phyloP scores from a whole-genome alignment of 2,329 filamentous ascomycete species.

The Calonectria honghensis region DNA sequence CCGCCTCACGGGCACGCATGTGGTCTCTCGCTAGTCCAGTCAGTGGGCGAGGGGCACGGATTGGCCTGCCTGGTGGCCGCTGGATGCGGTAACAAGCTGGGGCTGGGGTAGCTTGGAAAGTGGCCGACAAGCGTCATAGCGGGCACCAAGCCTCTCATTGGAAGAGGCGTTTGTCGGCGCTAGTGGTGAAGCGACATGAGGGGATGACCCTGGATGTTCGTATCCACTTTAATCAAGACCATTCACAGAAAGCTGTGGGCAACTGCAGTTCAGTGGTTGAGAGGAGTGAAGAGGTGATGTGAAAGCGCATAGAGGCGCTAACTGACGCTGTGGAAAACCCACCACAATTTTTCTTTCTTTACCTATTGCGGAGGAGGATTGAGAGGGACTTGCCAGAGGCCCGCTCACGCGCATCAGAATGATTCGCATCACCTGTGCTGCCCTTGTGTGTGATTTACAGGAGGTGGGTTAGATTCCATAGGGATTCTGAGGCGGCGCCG shows the following conservation, averaged over 20 bases:
- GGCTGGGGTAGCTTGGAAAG: slow-evolving; percentile 38
- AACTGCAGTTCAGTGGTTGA: slow-evolving; percentile 33
- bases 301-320: slow-evolving; percentile 41
- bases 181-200: slow-evolving; percentile 37
- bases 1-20: slow-evolving; percentile 36
- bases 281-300: slow-evolving; percentile 25
- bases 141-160: slow-evolving; percentile 47
- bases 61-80: slow-evolving; percentile 34
- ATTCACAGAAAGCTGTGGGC: slow-evolving; percentile 41
- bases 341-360: background rate
- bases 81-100: slow-evolving; percentile 49
- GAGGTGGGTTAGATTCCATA: slow-evolving; percentile 13
- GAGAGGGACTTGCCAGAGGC: background rate
- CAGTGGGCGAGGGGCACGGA: slow-evolving; percentile 36
- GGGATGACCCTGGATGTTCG: slow-evolving; percentile 42
- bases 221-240: slow-evolving; percentile 49
- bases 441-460: slow-evolving; percentile 13
- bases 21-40: slow-evolving; percentile 37
- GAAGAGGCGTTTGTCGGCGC: slow-evolving; percentile 39
- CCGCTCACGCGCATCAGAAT: slow-evolving; percentile 13
- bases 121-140: slow-evolving; percentile 32
- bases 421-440: slow-evolving; percentile 11
- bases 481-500: background rate
- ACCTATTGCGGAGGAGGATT: slow-evolving; percentile 1
- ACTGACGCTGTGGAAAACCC: slow-evolving; percentile 40